These are phyloP conservation scores for Serendipita sp. DNA, from an alignment of 1,284 basidiomycete genomes.

Conservation along the genomic window DNA sequence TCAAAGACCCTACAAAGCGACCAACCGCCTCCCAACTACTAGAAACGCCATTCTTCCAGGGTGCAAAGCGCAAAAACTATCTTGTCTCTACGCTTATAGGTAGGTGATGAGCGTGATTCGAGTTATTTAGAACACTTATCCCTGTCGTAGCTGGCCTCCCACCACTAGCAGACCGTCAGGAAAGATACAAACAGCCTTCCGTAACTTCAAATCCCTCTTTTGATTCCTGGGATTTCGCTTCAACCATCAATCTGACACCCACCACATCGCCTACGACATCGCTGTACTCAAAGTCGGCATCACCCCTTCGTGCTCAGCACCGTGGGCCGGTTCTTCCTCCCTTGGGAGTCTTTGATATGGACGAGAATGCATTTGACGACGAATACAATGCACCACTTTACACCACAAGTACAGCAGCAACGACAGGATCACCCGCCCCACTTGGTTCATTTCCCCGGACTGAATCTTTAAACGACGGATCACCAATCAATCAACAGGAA, in stretches of 20 bases:
- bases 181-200: slow-evolving; percentile 34
- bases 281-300: not conserved
- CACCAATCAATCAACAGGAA: not conserved
- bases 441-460: not conserved
- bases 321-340: not conserved
- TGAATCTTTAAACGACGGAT: not conserved
- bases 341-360: slow-evolving; percentile 10
- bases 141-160: slow-evolving; percentile 41
- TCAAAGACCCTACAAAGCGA: slow-evolving; percentile 66
- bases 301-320: not conserved
- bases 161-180: slow-evolving; percentile 54
- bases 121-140: not conserved
- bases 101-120: slow-evolving; percentile 19
- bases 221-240: slow-evolving; percentile 51
- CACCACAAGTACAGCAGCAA: not conserved
- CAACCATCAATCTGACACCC: not conserved
- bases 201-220: slow-evolving; percentile 33
- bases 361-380: not conserved
- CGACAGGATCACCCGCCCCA: not conserved
- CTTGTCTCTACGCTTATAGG: slow-evolving; percentile 63
- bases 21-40: slow-evolving; percentile 70
- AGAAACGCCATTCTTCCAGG: slow-evolving; percentile 64
- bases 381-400: not conserved
- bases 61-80: slow-evolving; percentile 58
- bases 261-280: slow-evolving; percentile 6